These are phyloP conservation scores for Cordyceps cateniannulata DNA, from an alignment of 2,329 filamentous ascomycete species.

Conservation along the genomic window DNA sequence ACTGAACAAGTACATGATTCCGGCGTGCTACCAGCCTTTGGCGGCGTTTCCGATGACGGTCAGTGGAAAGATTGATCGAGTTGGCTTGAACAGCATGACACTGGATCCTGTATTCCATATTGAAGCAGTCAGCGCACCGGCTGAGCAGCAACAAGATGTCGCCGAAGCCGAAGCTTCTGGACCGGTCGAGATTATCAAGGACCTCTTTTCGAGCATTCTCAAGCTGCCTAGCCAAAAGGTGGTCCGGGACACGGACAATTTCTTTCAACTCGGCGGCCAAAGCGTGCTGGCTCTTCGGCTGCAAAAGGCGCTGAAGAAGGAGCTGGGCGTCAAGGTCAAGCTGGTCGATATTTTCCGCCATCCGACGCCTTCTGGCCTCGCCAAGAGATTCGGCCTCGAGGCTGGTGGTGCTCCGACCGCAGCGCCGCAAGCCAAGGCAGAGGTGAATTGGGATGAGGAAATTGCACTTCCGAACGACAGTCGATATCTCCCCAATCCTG, in stretches of 20 bases:
- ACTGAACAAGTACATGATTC: constrained; percentile 23
- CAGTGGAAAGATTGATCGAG: constrained; percentile 20
- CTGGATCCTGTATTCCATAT: constrained; percentile 16
- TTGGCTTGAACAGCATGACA: constrained; percentile 15
- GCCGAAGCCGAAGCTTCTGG: not conserved
- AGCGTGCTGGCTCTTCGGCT: constrained; percentile 21
- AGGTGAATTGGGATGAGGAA: not conserved
- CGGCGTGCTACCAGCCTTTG: constrained; percentile 20
- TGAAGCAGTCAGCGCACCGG: not conserved
- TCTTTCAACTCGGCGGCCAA: constrained; percentile 22
- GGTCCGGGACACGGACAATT: constrained; percentile 15
- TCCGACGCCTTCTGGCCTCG: constrained; percentile 14
- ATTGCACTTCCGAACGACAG: not conserved
- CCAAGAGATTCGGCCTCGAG: not conserved
- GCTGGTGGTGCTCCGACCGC: not conserved
- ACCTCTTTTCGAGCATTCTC: not conserved
- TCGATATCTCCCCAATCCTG: not conserved
- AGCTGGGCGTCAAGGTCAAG: constrained; percentile 20
- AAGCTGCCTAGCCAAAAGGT: not conserved
- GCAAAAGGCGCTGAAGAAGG: constrained; percentile 20
- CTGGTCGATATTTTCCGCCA: constrained; percentile 20
- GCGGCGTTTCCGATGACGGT: constrained; percentile 18
- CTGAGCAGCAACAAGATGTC: not conserved
- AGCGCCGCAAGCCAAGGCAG: not conserved
- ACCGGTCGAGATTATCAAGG: not conserved